Conservation (phyloP, 164 flowering plant species). For the Euptelea pleiosperma region DNA sequence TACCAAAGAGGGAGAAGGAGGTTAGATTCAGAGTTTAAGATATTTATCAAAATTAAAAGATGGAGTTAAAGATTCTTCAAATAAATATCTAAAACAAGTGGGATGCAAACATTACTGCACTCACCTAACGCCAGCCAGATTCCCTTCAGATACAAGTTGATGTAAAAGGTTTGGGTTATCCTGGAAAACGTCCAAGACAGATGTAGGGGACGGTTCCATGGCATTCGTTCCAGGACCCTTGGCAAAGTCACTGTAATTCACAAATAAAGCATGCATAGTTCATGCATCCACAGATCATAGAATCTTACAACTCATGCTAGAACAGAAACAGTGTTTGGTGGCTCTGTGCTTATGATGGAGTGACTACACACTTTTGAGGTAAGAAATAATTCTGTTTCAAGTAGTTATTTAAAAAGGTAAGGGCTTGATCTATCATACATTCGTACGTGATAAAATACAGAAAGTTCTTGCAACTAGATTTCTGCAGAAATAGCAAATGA, state of each 20-base stretch:
- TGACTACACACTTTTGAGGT: background rate
- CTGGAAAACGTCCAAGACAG: conserved; percentile 46
- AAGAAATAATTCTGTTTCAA: too few species aligned
- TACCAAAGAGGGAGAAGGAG: conserved; percentile 4
- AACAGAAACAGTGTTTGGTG: background rate
- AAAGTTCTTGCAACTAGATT: background rate
- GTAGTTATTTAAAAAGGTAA: too few species aligned
- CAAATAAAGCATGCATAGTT: conserved; percentile 3
- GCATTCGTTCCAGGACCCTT: conserved; percentile 41
- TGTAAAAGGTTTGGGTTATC: conserved; percentile 61
- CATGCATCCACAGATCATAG: background rate
- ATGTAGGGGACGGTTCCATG: conserved; percentile 38
- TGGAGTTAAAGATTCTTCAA: background rate
- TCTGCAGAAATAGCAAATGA: background rate
- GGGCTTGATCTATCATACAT: too few species aligned
- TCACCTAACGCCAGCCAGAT: conserved; percentile 78
- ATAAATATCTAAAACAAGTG: conserved; percentile 5
- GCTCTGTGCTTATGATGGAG: background rate
- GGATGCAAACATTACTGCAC: conserved; percentile 16
- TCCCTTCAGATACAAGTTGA: conserved; percentile 76
- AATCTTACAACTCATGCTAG: background rate
- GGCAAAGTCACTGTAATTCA: conserved; percentile 49
- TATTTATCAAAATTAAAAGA: background rate
- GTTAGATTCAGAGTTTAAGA: background rate
- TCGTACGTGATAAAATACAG: background rate